Base-by-base conservation (phyloP, 257 asterid species). In the Nicotiana sylvestris region DNA sequence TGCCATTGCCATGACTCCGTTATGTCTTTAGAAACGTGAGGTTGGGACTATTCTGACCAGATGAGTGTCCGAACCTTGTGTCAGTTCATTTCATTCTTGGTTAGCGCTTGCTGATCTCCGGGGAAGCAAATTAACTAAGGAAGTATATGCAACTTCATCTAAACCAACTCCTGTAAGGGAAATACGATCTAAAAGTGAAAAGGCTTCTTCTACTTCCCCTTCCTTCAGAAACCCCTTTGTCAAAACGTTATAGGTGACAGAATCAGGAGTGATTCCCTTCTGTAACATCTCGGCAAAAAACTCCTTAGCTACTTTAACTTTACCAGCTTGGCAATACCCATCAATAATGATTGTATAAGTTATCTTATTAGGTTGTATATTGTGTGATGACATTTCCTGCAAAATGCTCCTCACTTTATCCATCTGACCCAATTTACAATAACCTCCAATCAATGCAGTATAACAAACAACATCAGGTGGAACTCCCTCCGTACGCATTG, bases 381-480 rank as follows among this genome's bases (percentile, higher is more conserved):
- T 82, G 58, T 76, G 82, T 10, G 90, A 90, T 83, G 86, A 85
- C 99, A 95, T 95, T 87, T 93, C 97, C 85, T 83, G 87, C 87
- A 91, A 89, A 64, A 89, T 80, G 82, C 69, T 81, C 88, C 82
- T 89, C 27, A 84, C 97, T 86, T 89, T 91, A 74, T 88, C 88
- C 93, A 92, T 93, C 85, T 87, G 93, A 30, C 98, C 98, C 80
- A 91, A 68, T 89, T 89, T 93, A 86, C 97, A 91, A 82, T 88
- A 91, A 68, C 99, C 97, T 82, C 91, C 88, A 32, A 95, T 88
- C 37, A 95, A 83, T 35, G 97, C 98, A 80, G 99, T 95, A 84
- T 92, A 93, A 84, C 97, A 91, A 72, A 93, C 89, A 83, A 93
- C 97, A 85, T 93, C 78, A 25, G 97, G 99, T 51, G 78, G 72